Evolutionary conservation across 164 flowering plant genomes (phyloP), one percentile per base, ranked within the genome.

Genomic region (Umbilicus rupestris): DNA sequence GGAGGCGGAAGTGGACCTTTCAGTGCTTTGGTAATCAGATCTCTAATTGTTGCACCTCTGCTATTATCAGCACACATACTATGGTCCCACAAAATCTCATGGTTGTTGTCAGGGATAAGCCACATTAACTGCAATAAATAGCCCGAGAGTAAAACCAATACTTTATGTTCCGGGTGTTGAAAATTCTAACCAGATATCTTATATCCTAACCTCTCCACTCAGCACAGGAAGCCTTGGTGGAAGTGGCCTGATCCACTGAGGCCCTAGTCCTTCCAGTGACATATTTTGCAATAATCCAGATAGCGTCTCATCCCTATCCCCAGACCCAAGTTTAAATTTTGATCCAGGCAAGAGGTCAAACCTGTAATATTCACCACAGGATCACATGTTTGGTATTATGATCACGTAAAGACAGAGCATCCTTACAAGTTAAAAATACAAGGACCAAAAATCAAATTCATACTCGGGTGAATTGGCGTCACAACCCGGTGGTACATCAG

Each of bases 51-150:
- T 42, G 85, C 90, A 33, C 94, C 96, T 78, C 85, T 84, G 73
- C 94, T 95, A 47, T 95, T 88, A 77, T 95, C 99, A 72, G 95
- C 97, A 78, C 97, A 95, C 99, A 95, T 95, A 26, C 89, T 88
- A 76, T 85, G 78, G 75, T 95, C 99, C 99, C 99, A 95, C 59
- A 82, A 68, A 42, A 90, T 90, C 75, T 92, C 97, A 76, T 92
- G 96, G 73, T 78, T 84, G 72, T 83, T 89, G 60, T 85, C 97
- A 65, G 89, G 94, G 75, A 87, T 88, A 57, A 95, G 85, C 97
- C 97, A 95, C 69, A 83, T 80, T 72, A 91, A 84, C 99, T 94
- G 89, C 41, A 76, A 55, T 29, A 63, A 57, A 71, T 7, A 41
- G 35, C 55, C 55, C 50, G 66, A 69, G 64, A 31, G 46, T 64